Base-by-base conservation (phyloP, 179 eudicot genomes). In the Pouteria campechiana region DNA sequence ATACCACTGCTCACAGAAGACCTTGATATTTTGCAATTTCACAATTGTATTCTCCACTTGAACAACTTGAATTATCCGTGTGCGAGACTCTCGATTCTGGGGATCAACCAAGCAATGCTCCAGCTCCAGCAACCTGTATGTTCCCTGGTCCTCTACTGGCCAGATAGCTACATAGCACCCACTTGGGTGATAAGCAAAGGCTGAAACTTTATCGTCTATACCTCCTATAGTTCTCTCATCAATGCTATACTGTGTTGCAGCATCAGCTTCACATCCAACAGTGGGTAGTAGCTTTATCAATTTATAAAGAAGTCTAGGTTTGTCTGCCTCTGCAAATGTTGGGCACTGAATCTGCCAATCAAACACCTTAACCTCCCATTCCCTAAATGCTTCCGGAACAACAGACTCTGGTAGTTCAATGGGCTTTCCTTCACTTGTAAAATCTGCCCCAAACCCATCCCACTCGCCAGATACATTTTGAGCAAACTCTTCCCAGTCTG, bases 301-400 rank as follows among this genome's bases (percentile, higher is more conserved):
- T 44, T 78, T 75, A 67, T 86, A 90, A 12, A 72, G 44, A 12
- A 73, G 50, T 45, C 17, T 3, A 6, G 18, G 17, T 32, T 63
- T 53, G 15, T 67, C 39, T 6, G 71, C 67, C 36, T 57, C 66
- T 15, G 94, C 95, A 24, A 79, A 61, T 25, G 96, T 86, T 6
- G 98, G 98, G 60, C 96, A 90, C 49, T 90, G 98, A 29, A 94
- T 90, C 44, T 90, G 98, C 98, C 98, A 90, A 54, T 90, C 98
- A 16, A 72, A 77, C 10, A 90, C 90, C 60, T 67, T 57, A n/a
- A 90, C 96, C 45, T 90, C 98, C 98, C 96, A 90, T 44, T 90
- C 98, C 33, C 94, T 53, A 45, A 55, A 90, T 35, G 98, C 95
- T 58, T 61, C 87, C 0, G 98, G 98, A 3, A 86, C 96, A 31